Evolutionary conservation across 192 early-diverging fungal genomes (phyloP).

Genomic region (Chytriomyces hyalinus): DNA sequence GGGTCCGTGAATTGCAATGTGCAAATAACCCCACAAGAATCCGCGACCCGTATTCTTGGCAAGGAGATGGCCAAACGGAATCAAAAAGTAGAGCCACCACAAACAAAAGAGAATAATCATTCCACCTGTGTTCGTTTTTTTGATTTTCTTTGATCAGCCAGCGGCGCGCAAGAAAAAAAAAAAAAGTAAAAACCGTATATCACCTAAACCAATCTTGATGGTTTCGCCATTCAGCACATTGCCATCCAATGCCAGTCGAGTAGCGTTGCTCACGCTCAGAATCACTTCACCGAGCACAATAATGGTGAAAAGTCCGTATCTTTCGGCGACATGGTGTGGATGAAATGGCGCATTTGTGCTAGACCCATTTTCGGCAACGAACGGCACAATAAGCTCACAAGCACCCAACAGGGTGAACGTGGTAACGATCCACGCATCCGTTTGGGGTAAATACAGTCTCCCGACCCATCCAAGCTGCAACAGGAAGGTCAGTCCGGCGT

Average conservation of each 20-base stretch:
- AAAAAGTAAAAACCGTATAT: background rate
- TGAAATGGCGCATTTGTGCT: background rate
- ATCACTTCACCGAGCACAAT: slow-evolving; percentile 9
- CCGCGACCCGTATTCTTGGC: background rate
- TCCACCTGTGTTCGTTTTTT: background rate
- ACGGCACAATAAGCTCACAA: slow-evolving; percentile 4
- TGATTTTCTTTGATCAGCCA: background rate
- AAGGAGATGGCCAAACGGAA: slow-evolving; percentile 11
- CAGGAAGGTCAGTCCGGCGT: slow-evolving; percentile 7
- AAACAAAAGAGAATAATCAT: slow-evolving; percentile 7
- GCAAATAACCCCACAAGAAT: slow-evolving; percentile 17
- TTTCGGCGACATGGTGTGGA: slow-evolving; percentile 8
- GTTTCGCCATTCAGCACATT: background rate
- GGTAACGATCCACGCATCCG: background rate
- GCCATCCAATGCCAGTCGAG: background rate
- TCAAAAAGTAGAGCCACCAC: slow-evolving; percentile 22
- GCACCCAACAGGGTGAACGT: background rate
- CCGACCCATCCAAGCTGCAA: slow-evolving; percentile 15
- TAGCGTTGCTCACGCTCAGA: background rate
- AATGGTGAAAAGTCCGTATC: slow-evolving; percentile 17
- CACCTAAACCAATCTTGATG: background rate
- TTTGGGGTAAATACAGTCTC: background rate
- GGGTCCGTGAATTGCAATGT: background rate
- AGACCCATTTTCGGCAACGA: background rate
- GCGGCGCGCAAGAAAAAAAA: background rate